Conservation (phyloP, 495 filamentous ascomycete species). For the Aspergillus sparsus region DNA sequence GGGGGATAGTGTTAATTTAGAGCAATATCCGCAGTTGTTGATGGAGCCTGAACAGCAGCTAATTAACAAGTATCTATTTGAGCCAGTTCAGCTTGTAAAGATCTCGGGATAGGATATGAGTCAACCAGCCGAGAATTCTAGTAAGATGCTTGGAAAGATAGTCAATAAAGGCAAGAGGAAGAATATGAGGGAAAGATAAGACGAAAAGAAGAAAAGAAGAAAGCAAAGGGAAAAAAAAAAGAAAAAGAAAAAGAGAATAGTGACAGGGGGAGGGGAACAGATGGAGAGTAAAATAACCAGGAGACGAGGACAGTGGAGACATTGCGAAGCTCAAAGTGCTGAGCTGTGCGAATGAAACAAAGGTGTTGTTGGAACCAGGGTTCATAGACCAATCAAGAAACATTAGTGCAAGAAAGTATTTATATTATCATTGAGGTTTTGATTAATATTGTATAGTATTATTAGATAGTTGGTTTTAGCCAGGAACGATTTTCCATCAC, state of each 20-base stretch:
- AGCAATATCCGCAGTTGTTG: too few species aligned
- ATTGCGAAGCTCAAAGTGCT: neutral
- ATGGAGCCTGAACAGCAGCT: too few species aligned
- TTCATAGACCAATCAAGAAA: neutral
- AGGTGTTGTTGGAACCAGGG: conserved; percentile 4
- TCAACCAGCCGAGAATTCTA: too few species aligned
- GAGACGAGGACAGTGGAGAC: conserved; percentile 1
- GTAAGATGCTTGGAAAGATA: neutral
- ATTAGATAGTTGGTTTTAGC: too few species aligned
- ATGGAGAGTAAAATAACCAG: neutral
- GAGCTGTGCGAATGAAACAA: conserved; percentile 3
- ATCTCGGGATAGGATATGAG: too few species aligned
- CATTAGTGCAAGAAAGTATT: neutral
- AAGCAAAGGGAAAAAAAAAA: neutral
- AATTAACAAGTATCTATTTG: too few species aligned
- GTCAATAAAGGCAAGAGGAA: neutral
- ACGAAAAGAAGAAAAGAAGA: neutral
- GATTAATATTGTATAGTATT: neutral
- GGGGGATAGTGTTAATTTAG: too few species aligned
- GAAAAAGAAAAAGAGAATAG: neutral
- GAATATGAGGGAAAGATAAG: neutral
- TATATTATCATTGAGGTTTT: neutral
- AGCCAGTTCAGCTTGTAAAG: neutral
- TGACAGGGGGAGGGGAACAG: neutral
- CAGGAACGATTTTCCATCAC: too few species aligned